These are phyloP conservation scores for Lachnellula suecica DNA, from an alignment of 2,329 filamentous ascomycete species.

Conservation along the genomic window DNA sequence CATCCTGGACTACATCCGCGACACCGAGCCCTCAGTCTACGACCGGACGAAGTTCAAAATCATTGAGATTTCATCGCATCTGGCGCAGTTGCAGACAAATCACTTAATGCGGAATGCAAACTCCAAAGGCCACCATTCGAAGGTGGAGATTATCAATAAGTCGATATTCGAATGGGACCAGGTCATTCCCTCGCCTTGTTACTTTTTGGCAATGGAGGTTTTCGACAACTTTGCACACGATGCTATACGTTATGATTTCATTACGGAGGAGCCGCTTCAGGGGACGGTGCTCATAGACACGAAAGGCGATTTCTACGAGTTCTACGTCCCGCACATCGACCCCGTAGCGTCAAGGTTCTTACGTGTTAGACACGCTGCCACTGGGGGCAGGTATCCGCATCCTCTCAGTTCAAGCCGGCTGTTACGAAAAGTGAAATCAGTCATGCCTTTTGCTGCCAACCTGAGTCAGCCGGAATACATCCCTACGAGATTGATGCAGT, in stretches of 20 bases:
- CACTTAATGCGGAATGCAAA: slow-evolving; percentile 67
- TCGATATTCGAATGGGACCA: slow-evolving; percentile 93
- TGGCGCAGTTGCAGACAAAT: slow-evolving; percentile 75
- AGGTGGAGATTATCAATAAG: slow-evolving; percentile 91
- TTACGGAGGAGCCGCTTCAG: slow-evolving; percentile 81
- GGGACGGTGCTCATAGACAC: slow-evolving; percentile 83
- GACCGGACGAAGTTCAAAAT: slow-evolving; percentile 90
- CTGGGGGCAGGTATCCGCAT: slow-evolving; percentile 57
- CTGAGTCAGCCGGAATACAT: slow-evolving; percentile 88
- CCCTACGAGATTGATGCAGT: slow-evolving; percentile 91
- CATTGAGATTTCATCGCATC: slow-evolving; percentile 86
- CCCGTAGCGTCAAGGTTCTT: slow-evolving; percentile 81
- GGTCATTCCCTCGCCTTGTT: slow-evolving; percentile 89
- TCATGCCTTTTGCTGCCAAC: slow-evolving; percentile 71
- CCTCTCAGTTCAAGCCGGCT: slow-evolving; percentile 56
- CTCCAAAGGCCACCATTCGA: slow-evolving; percentile 73
- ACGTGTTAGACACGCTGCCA: slow-evolving; percentile 78
- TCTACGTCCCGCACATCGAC: slow-evolving; percentile 80
- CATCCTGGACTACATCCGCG: slow-evolving; percentile 93
- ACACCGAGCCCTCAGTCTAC: slow-evolving; percentile 87
- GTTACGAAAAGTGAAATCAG: slow-evolving; percentile 60
- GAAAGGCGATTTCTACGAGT: slow-evolving; percentile 90
- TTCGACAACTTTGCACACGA: slow-evolving; percentile 99
- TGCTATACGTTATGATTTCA: slow-evolving; percentile 82
- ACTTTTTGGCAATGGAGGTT: slow-evolving; percentile 96